Percentiles rank a stretch among this genome's conserved stretches.
Evolutionary conservation across 176 grass and related monocot genomes (phyloP).

Genomic region (Oryza longistaminata): DNA sequence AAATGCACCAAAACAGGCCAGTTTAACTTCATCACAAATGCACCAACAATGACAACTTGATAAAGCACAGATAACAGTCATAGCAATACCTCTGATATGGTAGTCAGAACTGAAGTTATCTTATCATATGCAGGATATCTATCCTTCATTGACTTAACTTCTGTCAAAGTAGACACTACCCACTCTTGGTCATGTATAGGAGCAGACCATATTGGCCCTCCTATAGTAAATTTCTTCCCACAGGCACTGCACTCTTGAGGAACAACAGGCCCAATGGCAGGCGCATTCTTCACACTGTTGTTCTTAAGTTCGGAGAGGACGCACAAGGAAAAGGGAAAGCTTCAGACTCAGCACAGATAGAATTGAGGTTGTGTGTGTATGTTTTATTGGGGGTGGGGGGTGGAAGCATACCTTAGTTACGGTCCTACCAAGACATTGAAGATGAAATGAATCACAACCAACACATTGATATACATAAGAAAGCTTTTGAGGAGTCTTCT

Average conservation of each 20-base stretch:
- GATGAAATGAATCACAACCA: constrained; percentile 98
- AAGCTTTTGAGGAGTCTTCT: constrained; percentile 91
- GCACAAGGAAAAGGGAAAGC: constrained; percentile 45
- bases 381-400: neutral
- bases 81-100: constrained; percentile 73
- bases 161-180: constrained; percentile 75
- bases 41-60: constrained; percentile 8
- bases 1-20: constrained; percentile 1
- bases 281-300: constrained; percentile 80
- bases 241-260: constrained; percentile 86
- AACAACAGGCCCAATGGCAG: constrained; percentile 87
- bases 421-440: constrained; percentile 79
- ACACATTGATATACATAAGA: constrained; percentile 96
- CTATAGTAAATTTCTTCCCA: constrained; percentile 90
- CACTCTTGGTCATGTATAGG: constrained; percentile 97
- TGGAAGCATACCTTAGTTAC: constrained; percentile 61
- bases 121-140: constrained; percentile 89
- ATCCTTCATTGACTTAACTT: constrained; percentile 66
- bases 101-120: constrained; percentile 77
- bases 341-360: neutral
- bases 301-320: constrained; percentile 47
- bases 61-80: constrained; percentile 16
- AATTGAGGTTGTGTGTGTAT: neutral
- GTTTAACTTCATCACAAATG: neutral
- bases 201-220: constrained; percentile 95